Evolutionary conservation across 768 basidiomycete species (phyloP), one percentile per base, ranked within the genome.

Genomic region (Russula sp.): DNA sequence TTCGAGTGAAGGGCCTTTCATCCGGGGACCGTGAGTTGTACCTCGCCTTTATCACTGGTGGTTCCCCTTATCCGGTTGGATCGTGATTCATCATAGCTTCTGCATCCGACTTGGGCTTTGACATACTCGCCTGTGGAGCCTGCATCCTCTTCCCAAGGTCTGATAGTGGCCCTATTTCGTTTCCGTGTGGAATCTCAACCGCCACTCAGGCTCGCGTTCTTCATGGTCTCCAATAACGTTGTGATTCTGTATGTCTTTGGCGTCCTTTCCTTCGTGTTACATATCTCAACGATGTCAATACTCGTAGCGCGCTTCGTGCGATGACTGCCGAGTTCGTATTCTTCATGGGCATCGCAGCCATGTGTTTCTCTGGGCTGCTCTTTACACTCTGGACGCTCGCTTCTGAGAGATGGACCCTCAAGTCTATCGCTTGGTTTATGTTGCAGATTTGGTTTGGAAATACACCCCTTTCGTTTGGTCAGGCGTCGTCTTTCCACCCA

Each of bases 371-470:
- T 8, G 91, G 91, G 6, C 73, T 93, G 22, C 75, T 82, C 8
- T 80, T 81, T 63, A 83, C 83, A 0, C 72, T 85, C 41, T 78
- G 78, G 71, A 76, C 74, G 7, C 73, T 84, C n/a, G 81, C 82
- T 13, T 70, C 70, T 1, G 73, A 72, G n/a, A 67, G 13, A 29
- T 78, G 77, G 77, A 67, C 69, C 14, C 51, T 77, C 25, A 81
- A 77, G 64, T 73, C 78, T 13, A 91, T 91, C 53, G 81, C 86
- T 0, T 93, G 90, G 90, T 73, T 93, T 10, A 86, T 93, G 85
- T 80, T 88, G 2, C 86, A 91, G 61, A 90, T 93, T 35, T 92
- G 90, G 89, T 90, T 92, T 63, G 89, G 90, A 0, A 88, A 87
- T 67, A 86, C 83, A 2, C 87, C 79, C 67, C 74, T 90, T 34